Base-by-base conservation (phyloP, 805 yeast species). In the Suhomyces faveliae region DNA sequence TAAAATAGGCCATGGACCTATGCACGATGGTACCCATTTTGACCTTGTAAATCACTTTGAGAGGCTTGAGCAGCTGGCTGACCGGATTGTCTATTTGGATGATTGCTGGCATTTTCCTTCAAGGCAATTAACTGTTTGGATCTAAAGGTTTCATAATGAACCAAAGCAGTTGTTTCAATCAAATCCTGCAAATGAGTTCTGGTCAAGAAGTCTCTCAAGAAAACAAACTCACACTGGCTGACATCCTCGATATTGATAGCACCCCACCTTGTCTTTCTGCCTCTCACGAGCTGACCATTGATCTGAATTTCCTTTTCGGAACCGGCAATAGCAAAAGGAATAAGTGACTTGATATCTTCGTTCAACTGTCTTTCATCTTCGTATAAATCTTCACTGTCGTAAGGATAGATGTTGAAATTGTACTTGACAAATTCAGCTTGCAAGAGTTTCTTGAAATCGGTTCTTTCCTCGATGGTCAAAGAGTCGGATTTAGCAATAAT, bases 271-370 rank as follows among this genome's bases (percentile, higher is more conserved):
- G 95, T 90, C 71, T 87, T 84, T 71, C 98, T 84, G 43, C 97
- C 97, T 60, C 92, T 85, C 40, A 90, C 87, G 21, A 78, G 71
- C 60, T 85, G 87, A 38, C 96, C 97, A 60, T 84, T 83, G 46
- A 87, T 76, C 46, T 81, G 79, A 53, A 88, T 80, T 58, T 85
- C 85, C 48, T 78, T 81, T 64, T 89, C 95, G 10, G 96, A 85
- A 39, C 98, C 99, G 48, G 91, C 89, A 33, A 92, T 83, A 1
- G 98, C 98, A 74, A 94, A 92, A 22, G 99, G 99, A 56, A 91
- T 79, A 60, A 87, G 76, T 8, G 74, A 67, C 70, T 85, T 80
- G 59, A 87, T 85, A 60, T 86, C 89, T 55, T 79, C 79, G 61
- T 87, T 87, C 59, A 87, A 75, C 62, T 84, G 89, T 55, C 74